A percentile compares a stretch with the other conserved stretches of the same genome.
Conservation (phyloP, 2,329 filamentous ascomycete species). For the Penicillium oxalicum region DNA sequence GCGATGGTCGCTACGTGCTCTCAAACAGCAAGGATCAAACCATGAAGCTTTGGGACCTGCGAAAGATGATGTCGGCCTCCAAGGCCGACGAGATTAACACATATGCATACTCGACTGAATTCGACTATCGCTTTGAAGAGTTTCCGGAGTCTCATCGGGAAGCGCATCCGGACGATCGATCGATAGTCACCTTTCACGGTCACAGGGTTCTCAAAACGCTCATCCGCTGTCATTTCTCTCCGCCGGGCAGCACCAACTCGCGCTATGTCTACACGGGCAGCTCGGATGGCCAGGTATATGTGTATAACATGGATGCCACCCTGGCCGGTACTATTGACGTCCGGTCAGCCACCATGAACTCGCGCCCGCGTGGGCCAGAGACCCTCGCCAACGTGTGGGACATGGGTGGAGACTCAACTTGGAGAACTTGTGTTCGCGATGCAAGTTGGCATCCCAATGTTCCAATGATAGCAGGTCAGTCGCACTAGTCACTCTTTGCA, state of each 20-base stretch:
- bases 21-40: constrained; percentile 95
- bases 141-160: constrained; percentile 51
- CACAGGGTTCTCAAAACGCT: constrained; percentile 84
- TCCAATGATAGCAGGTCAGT: constrained; percentile 65
- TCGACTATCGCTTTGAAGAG: constrained; percentile 56
- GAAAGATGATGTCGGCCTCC: constrained; percentile 76
- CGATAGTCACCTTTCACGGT: constrained; percentile 85
- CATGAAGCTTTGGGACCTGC: constrained; percentile 94
- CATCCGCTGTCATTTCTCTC: constrained; percentile 93
- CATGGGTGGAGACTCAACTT: constrained; percentile 51
- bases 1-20: constrained; percentile 80
- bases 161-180: constrained; percentile 79
- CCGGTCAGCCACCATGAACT: constrained; percentile 59
- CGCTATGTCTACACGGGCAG: constrained; percentile 91
- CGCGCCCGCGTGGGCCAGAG: constrained; percentile 51
- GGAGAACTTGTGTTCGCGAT: constrained; percentile 78
- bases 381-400: constrained; percentile 53
- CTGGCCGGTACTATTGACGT: constrained; percentile 74
- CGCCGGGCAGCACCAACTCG: constrained; percentile 75
- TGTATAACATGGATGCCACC: constrained; percentile 92
- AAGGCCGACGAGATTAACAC: constrained; percentile 49
- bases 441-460: constrained; percentile 85
- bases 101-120: constrained; percentile 51
- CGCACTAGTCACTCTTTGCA: constrained; percentile 9
- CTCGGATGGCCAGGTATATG: constrained; percentile 79